phyloP scores from a whole-genome alignment of 176 grass and related monocot genomes.

The Aechmea fasciata region DNA sequence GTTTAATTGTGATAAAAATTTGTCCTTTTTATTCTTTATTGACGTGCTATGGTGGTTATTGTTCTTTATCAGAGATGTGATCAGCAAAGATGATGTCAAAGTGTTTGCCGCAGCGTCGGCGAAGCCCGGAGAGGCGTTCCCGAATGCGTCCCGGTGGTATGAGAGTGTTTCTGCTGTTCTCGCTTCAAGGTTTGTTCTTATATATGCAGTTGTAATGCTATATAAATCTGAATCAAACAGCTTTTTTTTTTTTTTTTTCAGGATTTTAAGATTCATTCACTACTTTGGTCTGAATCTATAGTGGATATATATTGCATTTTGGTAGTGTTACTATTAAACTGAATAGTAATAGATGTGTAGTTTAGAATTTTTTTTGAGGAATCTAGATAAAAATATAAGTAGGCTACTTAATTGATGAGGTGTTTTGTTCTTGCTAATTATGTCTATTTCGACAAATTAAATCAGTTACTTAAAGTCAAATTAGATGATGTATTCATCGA shows the following conservation, averaged over 20 bases:
- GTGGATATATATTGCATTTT: too few species aligned
- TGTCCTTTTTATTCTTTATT: not conserved
- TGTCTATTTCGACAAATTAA: too few species aligned
- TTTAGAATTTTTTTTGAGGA: too few species aligned
- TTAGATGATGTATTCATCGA: too few species aligned
- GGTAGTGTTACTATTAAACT: too few species aligned
- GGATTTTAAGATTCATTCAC: not conserved
- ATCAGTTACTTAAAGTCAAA: too few species aligned
- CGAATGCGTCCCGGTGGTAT: slow-evolving; percentile 65
- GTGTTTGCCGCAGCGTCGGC: slow-evolving; percentile 54
- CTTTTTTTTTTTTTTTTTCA: not conserved
- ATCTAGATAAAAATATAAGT: too few species aligned
- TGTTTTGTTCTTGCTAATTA: too few species aligned
- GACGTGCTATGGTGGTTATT: not conserved
- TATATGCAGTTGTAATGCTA: not conserved
- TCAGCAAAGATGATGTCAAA: slow-evolving; percentile 79
- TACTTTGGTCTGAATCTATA: not conserved
- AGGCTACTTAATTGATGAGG: too few species aligned
- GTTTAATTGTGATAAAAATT: not conserved
- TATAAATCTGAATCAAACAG: not conserved
- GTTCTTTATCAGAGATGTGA: slow-evolving; percentile 31
- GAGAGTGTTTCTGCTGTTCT: slow-evolving; percentile 37
- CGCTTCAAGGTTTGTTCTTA: slow-evolving; percentile 43
- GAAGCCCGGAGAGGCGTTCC: slow-evolving; percentile 55
- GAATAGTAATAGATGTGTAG: too few species aligned